phyloP scores from a whole-genome alignment of 306 rosid species.

The apple (Malus domestica) region DNA sequence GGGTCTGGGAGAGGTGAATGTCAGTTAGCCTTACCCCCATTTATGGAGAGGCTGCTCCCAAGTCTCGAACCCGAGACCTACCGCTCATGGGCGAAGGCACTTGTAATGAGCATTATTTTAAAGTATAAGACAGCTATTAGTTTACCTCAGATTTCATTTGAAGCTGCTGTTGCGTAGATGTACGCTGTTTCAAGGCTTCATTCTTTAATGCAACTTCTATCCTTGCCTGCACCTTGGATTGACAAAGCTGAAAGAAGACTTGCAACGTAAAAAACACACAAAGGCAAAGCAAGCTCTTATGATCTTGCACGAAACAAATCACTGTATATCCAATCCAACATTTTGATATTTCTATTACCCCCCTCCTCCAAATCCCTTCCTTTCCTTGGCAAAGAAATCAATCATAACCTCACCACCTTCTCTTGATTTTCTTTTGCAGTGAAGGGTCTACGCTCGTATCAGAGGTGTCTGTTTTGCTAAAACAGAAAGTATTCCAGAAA shows the following conservation, averaged over 20 bases:
- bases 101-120: background rate
- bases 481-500: too few relatives aligned
- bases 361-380: too few relatives aligned
- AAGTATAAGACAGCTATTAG: background rate
- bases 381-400: too few relatives aligned
- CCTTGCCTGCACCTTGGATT: constrained; percentile 57
- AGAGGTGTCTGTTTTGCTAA: too few relatives aligned
- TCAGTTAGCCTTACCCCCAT: too few relatives aligned
- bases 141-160: constrained; percentile 58
- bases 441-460: too few relatives aligned
- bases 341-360: background rate
- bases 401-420: too few relatives aligned
- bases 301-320: background rate
- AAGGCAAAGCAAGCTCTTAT: background rate
- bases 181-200: constrained; percentile 58
- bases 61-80: too few relatives aligned
- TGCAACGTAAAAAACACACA: background rate
- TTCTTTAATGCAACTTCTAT: constrained; percentile 40
- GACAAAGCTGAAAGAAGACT: constrained; percentile 49
- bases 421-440: too few relatives aligned
- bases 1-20: too few relatives aligned
- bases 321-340: background rate
- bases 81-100: too few relatives aligned
- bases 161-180: constrained; percentile 42
- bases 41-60: too few relatives aligned